Conservation (phyloP, 768 basidiomycete genomes). For the Roridomyces roridus region DNA sequence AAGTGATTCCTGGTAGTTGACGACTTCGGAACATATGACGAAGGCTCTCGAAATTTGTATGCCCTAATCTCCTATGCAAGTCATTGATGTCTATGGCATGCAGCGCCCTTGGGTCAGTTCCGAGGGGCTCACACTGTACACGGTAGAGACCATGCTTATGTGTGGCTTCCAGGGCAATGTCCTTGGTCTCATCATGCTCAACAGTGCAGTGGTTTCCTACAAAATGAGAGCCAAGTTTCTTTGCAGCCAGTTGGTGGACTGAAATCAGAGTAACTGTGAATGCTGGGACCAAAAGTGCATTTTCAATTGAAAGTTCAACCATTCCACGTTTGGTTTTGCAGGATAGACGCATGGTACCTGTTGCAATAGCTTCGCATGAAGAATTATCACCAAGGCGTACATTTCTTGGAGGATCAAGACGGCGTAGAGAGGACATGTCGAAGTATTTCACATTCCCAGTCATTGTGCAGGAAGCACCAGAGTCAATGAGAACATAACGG, state of each 20-base stretch:
- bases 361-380: conserved; percentile 7
- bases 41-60: conserved; percentile 7
- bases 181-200: neutral
- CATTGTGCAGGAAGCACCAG: too few relatives aligned
- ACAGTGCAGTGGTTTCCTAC: neutral
- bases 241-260: conserved; percentile 7
- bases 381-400: conserved; percentile 25
- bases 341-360: conserved; percentile 6
- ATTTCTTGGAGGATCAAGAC: too few relatives aligned
- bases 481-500: too few relatives aligned
- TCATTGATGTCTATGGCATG: conserved; percentile 18
- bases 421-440: too few relatives aligned
- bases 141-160: conserved; percentile 18
- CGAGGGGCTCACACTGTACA: neutral
- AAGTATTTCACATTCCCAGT: too few relatives aligned
- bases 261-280: conserved; percentile 20
- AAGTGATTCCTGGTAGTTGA: conserved; percentile 3
- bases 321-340: neutral
- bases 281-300: conserved; percentile 10
- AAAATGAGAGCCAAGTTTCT: conserved; percentile 7
- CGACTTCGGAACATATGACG: conserved; percentile 19
- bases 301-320: neutral
- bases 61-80: conserved; percentile 22
- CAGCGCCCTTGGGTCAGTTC: neutral
- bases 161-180: neutral